A percentile compares a stretch with the other conserved stretches of the same genome.
Conservation (phyloP, 352 stramenopile genomes). For the Globisporangium cylindrosporum region DNA sequence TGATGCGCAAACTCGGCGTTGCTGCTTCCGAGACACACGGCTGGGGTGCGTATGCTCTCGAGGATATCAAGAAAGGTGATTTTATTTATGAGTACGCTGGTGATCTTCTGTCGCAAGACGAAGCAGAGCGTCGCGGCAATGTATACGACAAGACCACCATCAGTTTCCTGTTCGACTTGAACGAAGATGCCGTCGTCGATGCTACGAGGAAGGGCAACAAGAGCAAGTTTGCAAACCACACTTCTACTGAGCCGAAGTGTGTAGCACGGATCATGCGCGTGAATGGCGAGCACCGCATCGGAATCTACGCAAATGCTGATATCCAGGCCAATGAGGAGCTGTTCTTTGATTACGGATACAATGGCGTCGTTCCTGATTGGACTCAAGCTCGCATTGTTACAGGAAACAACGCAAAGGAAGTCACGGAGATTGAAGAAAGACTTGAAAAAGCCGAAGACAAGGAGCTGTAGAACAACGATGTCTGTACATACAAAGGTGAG, state of each 20-base stretch:
- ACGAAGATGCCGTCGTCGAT: slow-evolving; percentile 91
- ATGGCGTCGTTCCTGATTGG: slow-evolving; percentile 80
- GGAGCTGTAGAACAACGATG: slow-evolving; percentile 2
- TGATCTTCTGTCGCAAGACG: slow-evolving; percentile 88
- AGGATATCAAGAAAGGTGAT: slow-evolving; percentile 50
- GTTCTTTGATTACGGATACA: slow-evolving; percentile 85
- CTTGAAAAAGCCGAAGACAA: neutral
- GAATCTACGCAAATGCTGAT: slow-evolving; percentile 89
- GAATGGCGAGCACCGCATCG: slow-evolving; percentile 92
- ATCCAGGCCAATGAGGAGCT: slow-evolving; percentile 86
- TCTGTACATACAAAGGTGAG: neutral
- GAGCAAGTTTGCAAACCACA: slow-evolving; percentile 93
- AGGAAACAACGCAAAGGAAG: slow-evolving; percentile 8
- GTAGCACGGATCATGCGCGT: slow-evolving; percentile 86
- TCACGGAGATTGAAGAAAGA: slow-evolving; percentile 3
- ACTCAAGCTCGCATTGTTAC: slow-evolving; percentile 56
- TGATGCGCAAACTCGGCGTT: slow-evolving; percentile 50
- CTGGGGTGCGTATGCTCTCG: slow-evolving; percentile 67
- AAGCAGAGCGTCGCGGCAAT: slow-evolving; percentile 82
- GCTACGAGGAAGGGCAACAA: slow-evolving; percentile 95
- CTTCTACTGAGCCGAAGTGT: slow-evolving; percentile 75
- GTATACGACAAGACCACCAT: slow-evolving; percentile 89
- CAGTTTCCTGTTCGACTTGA: slow-evolving; percentile 95
- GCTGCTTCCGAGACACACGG: slow-evolving; percentile 64
- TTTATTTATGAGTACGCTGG: slow-evolving; percentile 90